phyloP scores from a whole-genome alignment of 495 filamentous ascomycete genomes.

The Aspergillus ostianus region DNA sequence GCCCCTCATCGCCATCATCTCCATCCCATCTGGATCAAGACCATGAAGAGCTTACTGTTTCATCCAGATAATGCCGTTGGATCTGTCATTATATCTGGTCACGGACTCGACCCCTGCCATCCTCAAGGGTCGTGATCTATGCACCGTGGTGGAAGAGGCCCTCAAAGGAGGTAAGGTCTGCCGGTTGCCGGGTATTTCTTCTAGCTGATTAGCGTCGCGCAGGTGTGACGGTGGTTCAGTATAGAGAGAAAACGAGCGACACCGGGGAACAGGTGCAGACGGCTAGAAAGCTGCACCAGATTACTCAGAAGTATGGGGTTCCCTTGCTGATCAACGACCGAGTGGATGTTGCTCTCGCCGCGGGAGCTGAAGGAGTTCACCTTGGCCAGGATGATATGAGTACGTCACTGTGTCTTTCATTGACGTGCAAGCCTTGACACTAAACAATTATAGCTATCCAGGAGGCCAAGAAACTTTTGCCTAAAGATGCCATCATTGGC shows the following conservation, averaged over 20 bases:
- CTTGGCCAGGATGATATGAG: constrained; percentile 93
- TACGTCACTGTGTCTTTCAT: constrained; percentile 27
- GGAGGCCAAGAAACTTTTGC: constrained; percentile 69
- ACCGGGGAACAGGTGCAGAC: constrained; percentile 70
- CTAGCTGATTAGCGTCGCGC: constrained; percentile 16
- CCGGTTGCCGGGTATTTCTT: constrained; percentile 6
- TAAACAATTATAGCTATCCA: constrained; percentile 48
- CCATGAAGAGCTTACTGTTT: not conserved
- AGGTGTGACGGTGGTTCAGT: constrained; percentile 85
- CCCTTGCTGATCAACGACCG: constrained; percentile 94
- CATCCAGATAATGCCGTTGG: constrained; percentile 34
- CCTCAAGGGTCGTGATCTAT: constrained; percentile 67
- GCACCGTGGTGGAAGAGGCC: constrained; percentile 71
- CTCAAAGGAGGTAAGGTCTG: constrained; percentile 61
- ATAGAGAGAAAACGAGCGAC: constrained; percentile 82
- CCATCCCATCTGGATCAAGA: not conserved
- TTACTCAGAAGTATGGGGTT: constrained; percentile 65
- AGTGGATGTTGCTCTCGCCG: constrained; percentile 85
- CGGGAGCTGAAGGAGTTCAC: constrained; percentile 87
- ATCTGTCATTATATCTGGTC: constrained; percentile 80
- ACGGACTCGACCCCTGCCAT: constrained; percentile 86
- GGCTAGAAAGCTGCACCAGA: constrained; percentile 64
- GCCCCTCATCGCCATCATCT: not conserved
- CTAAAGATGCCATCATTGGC: constrained; percentile 65
- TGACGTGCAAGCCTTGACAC: not conserved